Conservation (phyloP, 169 alveolate species). For the Cryptosporidium ryanae region DNA sequence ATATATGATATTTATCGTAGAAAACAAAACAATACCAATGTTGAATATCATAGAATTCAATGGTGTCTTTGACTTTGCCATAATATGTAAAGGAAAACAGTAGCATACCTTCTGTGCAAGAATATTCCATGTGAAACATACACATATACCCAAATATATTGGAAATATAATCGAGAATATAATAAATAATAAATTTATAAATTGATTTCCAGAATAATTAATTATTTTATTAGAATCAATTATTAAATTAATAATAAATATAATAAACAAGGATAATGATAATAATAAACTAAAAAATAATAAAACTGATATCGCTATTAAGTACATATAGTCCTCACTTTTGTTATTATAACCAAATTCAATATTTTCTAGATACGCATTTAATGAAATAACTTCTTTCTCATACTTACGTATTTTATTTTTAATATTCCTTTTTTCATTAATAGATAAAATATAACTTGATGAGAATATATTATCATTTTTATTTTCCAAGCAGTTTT, state of each 20-base stretch:
- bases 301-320: background rate
- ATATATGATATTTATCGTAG: conserved; percentile 22
- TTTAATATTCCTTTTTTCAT: conserved; percentile 18
- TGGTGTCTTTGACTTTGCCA: conserved; percentile 35
- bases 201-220: conserved; percentile 18
- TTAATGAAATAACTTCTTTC: conserved; percentile 55
- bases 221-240: conserved; percentile 5
- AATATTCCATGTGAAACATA: conserved; percentile 52
- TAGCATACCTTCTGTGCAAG: conserved; percentile 49
- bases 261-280: conserved; percentile 9
- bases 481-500: conserved; percentile 16
- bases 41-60: conserved; percentile 48
- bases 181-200: conserved; percentile 24
- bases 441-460: background rate
- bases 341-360: conserved; percentile 22
- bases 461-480: conserved; percentile 2
- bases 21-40: conserved; percentile 60
- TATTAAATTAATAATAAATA: background rate
- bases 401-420: conserved; percentile 43
- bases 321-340: conserved; percentile 11
- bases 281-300: conserved; percentile 33
- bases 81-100: conserved; percentile 51
- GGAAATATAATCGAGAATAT: conserved; percentile 36
- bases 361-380: conserved; percentile 27
- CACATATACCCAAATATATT: conserved; percentile 29